Evolutionary conservation across 768 basidiomycete species (phyloP).

Genomic region (Calocybe indica): DNA sequence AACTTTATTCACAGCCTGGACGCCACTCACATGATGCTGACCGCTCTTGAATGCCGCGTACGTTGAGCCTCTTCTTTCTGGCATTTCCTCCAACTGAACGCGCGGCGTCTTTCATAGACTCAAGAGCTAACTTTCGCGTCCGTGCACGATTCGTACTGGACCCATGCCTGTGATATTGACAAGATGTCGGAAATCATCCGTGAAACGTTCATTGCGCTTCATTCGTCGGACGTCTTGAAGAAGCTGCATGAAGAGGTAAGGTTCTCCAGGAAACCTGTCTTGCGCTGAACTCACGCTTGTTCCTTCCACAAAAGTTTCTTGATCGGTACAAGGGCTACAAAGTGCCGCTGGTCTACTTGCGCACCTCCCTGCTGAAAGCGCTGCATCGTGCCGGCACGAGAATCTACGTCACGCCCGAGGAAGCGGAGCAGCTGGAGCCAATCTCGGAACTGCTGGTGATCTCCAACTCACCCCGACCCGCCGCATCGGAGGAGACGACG

Average conservation of each 20-base stretch:
- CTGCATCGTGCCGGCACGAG: constrained; percentile 39
- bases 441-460: constrained; percentile 30
- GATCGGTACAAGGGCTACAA: constrained; percentile 73
- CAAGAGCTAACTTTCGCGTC: constrained; percentile 82
- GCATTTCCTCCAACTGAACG: constrained; percentile 7
- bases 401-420: constrained; percentile 33
- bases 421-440: constrained; percentile 25
- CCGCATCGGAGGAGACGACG: constrained; percentile 22
- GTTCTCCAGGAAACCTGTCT: constrained; percentile 2
- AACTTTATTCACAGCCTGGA: constrained; percentile 98
- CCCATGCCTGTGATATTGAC: constrained; percentile 84
- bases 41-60: constrained; percentile 84
- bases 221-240: constrained; percentile 78
- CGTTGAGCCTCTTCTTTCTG: constrained; percentile 16
- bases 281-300: constrained; percentile 1
- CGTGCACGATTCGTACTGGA: constrained; percentile 99
- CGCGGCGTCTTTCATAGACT: constrained; percentile 34
- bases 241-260: constrained; percentile 71
- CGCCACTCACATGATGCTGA: constrained; percentile 98
- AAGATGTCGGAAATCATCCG: constrained; percentile 86
- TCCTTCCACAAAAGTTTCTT: constrained; percentile 43
- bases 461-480: constrained; percentile 27
- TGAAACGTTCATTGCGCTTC: constrained; percentile 88
- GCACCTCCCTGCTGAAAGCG: constrained; percentile 27
- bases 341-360: constrained; percentile 50